phyloP scores from a whole-genome alignment of 169 alveolate genomes.

The Cryptosporidium sp. region DNA sequence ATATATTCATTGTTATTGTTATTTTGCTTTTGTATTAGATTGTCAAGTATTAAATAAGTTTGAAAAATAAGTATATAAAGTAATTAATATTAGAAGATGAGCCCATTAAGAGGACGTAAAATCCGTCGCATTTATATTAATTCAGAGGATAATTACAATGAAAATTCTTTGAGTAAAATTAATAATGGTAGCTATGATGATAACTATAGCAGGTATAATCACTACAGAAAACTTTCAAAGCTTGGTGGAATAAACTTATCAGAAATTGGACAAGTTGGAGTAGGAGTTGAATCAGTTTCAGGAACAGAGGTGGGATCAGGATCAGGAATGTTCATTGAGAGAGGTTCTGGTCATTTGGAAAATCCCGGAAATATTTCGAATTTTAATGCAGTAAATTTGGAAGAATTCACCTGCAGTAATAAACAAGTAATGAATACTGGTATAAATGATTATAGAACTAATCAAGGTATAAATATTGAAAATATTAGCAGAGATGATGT shows the following conservation, averaged over 20 bases:
- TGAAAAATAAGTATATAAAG: not conserved
- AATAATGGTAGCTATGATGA: constrained; percentile 41
- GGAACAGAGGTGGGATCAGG: not conserved
- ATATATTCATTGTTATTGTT: not conserved
- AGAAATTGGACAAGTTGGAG: constrained; percentile 16
- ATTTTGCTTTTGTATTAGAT: not conserved
- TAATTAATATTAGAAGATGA: constrained; percentile 5
- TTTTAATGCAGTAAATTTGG: not conserved
- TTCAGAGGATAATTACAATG: constrained; percentile 50
- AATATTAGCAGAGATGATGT: constrained; percentile 5
- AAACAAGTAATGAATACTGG: not conserved
- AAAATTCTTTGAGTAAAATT: constrained; percentile 27
- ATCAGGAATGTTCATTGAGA: not conserved
- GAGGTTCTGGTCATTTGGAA: not conserved
- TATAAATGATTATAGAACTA: not conserved
- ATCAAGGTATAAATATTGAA: constrained; percentile 33
- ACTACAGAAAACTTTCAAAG: constrained; percentile 50
- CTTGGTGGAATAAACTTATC: constrained; percentile 2
- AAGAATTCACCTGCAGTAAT: not conserved
- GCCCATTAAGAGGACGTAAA: constrained; percentile 75
- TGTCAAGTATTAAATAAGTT: not conserved
- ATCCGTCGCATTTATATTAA: constrained; percentile 54
- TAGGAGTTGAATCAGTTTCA: no score
- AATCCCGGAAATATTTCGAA: not conserved
- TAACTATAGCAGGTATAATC: constrained; percentile 37